Percentiles rank a stretch among this genome's conserved stretches.
These are phyloP conservation scores for Syncephalastrum racemosum DNA, from an alignment of 371 early-diverging fungal species.

Conservation along the genomic window DNA sequence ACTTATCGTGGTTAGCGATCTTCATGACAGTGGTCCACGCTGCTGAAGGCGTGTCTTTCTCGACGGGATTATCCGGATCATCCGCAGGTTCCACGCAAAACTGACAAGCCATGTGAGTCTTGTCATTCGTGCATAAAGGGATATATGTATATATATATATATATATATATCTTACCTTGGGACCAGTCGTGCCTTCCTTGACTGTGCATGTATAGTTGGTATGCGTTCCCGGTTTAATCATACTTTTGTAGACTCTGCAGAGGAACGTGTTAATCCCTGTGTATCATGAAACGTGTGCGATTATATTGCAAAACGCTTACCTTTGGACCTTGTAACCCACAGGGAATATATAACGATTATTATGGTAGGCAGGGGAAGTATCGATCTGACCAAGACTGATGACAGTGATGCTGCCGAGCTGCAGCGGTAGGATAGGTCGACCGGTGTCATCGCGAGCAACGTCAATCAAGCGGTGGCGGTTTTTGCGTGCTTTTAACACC, in stretches of 20 bases:
- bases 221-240: conserved; percentile 56
- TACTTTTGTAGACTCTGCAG: conserved; percentile 67
- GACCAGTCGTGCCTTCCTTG: conserved; percentile 69
- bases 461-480: conserved; percentile 31
- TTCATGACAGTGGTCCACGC: conserved; percentile 87
- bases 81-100: conserved; percentile 80
- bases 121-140: too few species aligned
- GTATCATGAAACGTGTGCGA: too few species aligned
- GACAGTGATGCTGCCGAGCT: conserved; percentile 69
- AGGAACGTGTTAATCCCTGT: neutral
- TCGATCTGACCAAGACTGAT: conserved; percentile 68
- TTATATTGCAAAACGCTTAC: too few species aligned
- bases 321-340: conserved; percentile 73
- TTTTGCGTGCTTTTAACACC: conserved; percentile 1
- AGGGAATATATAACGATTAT: conserved; percentile 88
- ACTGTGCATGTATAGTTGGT: conserved; percentile 73
- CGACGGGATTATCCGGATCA: conserved; percentile 55
- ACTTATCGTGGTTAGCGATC: conserved; percentile 66
- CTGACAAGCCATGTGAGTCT: conserved; percentile 14
- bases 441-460: conserved; percentile 59
- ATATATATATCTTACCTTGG: conserved; percentile 32
- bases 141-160: neutral
- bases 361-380: conserved; percentile 77
- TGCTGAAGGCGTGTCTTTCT: conserved; percentile 80
- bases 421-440: conserved; percentile 74